A percentile compares a stretch with the other conserved stretches of the same genome.
Evolutionary conservation across 2,329 filamentous ascomycete species (phyloP).

Genomic region (Alternaria consortialis): DNA sequence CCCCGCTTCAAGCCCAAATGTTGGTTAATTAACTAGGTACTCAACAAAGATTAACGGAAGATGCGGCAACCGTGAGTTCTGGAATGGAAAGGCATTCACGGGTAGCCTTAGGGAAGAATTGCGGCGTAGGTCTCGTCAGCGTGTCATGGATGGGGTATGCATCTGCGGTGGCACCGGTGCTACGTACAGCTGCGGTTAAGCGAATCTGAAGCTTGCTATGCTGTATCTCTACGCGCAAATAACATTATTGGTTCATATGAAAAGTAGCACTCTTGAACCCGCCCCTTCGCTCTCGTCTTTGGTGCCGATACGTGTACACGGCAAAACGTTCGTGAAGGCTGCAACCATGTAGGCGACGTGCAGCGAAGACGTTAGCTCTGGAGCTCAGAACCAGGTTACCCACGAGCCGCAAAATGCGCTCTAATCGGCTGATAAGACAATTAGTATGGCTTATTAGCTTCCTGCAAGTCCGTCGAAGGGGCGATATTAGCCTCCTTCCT

Average conservation of each 20-base stretch:
- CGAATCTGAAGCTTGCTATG: constrained; percentile 6
- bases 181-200: constrained; percentile 1
- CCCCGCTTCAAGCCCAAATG: constrained; percentile 43
- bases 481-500: constrained; percentile 35
- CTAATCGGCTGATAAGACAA: constrained; percentile 10
- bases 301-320: constrained; percentile 18
- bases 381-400: constrained; percentile 13
- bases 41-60: constrained; percentile 28
- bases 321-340: constrained; percentile 18
- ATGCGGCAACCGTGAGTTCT: constrained; percentile 17
- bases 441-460: constrained; percentile 27
- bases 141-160: constrained; percentile 4
- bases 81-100: neutral
- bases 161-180: neutral
- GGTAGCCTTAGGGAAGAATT: constrained; percentile 3
- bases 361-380: constrained; percentile 22
- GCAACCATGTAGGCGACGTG: constrained; percentile 21
- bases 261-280: neutral
- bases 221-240: constrained; percentile 2
- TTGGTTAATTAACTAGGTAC: constrained; percentile 42
- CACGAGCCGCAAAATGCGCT: constrained; percentile 27
- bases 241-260: constrained; percentile 7
- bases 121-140: constrained; percentile 10
- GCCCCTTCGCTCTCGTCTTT: constrained; percentile 15
- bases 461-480: constrained; percentile 35